Conservation (phyloP, 2,329 filamentous ascomycete species). For the Neonectria sp. region DNA sequence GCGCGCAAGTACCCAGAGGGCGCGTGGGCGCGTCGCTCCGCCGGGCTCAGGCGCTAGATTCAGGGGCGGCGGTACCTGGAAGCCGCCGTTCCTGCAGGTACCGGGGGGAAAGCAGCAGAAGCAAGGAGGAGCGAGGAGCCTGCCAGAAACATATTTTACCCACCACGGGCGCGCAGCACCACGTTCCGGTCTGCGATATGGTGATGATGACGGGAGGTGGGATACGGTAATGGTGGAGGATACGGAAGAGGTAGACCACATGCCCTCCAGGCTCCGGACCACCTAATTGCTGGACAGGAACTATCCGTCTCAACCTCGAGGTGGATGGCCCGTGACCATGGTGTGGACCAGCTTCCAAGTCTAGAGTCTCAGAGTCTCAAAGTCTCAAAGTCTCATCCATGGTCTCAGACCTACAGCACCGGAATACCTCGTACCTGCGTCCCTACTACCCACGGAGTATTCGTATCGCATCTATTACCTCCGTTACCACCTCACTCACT, state of each 20-base stretch:
- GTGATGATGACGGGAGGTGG: neutral
- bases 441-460: neutral
- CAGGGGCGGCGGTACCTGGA: slow-evolving; percentile 42
- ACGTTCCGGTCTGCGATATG: neutral
- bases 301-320: slow-evolving; percentile 6
- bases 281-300: slow-evolving; percentile 9
- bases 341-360: slow-evolving; percentile 15
- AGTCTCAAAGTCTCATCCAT: slow-evolving; percentile 13
- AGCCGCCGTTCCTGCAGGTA: slow-evolving; percentile 52
- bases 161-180: slow-evolving; percentile 1
- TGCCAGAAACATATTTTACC: slow-evolving; percentile 7
- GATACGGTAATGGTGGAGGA: neutral
- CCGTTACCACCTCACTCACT: neutral
- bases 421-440: neutral
- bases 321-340: slow-evolving; percentile 11
- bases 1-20: slow-evolving; percentile 32
- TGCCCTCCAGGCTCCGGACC: neutral
- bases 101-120: slow-evolving; percentile 26
- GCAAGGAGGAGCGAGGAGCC: slow-evolving; percentile 6
- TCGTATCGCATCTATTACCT: neutral
- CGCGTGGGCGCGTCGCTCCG: slow-evolving; percentile 31
- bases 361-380: slow-evolving; percentile 22
- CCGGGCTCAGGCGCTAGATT: slow-evolving; percentile 30
- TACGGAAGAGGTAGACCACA: neutral
- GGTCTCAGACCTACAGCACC: slow-evolving; percentile 15